phyloP scores from a whole-genome alignment of 2,329 filamentous ascomycete genomes.

The Cercospora sp. region DNA sequence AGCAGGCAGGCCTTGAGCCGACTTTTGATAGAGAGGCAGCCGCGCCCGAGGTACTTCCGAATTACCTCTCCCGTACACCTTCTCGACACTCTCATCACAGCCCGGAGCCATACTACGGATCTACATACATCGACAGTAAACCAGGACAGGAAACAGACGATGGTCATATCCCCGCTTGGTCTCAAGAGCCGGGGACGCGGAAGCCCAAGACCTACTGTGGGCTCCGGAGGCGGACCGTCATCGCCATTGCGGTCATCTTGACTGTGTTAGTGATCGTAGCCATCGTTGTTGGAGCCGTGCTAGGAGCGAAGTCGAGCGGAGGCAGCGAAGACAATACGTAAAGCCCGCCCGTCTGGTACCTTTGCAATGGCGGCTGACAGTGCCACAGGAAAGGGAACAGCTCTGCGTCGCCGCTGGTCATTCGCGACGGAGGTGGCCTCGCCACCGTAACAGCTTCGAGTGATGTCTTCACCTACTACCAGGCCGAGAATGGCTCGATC shows the following conservation, averaged over 20 bases:
- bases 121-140: background rate
- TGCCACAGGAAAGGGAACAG: background rate
- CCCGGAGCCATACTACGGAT: background rate
- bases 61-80: background rate
- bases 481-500: background rate
- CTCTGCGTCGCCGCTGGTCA: background rate
- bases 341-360: background rate
- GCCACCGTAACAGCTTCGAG: background rate
- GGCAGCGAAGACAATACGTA: background rate
- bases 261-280: background rate
- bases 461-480: background rate
- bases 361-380: background rate
- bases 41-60: background rate
- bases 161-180: background rate
- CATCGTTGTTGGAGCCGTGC: background rate
- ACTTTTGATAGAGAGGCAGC: background rate
- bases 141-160: background rate
- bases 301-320: background rate
- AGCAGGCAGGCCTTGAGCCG: background rate
- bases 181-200: background rate
- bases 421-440: background rate
- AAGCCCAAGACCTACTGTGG: background rate
- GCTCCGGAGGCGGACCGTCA: background rate
- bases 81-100: background rate
- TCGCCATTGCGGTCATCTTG: background rate